A percentile compares a stretch with the other conserved stretches of the same genome.
Evolutionary conservation across 106 monocot species (phyloP).

Genomic region (Hemerocallis citrina): DNA sequence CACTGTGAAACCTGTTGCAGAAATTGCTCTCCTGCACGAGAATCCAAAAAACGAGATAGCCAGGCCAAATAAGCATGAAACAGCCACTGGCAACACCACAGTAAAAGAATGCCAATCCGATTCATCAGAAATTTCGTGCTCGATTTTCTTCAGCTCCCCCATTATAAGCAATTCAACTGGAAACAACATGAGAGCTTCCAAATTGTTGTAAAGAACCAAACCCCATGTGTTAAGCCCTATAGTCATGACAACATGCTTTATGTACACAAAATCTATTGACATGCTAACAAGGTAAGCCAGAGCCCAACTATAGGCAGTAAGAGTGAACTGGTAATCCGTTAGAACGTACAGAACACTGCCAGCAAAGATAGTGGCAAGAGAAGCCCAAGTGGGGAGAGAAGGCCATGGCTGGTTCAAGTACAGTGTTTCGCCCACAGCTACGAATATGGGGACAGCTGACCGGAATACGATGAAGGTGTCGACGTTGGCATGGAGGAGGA

Average conservation of each 20-base stretch:
- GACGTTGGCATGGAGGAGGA: constrained; percentile 35
- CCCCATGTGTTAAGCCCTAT: constrained; percentile 71
- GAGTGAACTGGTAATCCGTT: constrained; percentile 16
- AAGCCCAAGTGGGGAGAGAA: constrained; percentile 31
- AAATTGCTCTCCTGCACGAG: constrained; percentile 48
- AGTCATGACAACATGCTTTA: constrained; percentile 64
- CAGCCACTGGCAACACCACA: constrained; percentile 40
- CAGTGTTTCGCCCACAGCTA: constrained; percentile 47
- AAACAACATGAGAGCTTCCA: constrained; percentile 54
- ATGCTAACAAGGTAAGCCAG: constrained; percentile 55
- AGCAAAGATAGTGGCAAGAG: constrained; percentile 42
- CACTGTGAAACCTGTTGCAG: constrained; percentile 59
- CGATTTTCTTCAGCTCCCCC: constrained; percentile 56
- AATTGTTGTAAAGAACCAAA: constrained; percentile 57
- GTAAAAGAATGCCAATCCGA: constrained; percentile 28
- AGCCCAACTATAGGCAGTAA: constrained; percentile 52
- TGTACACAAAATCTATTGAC: constrained; percentile 70
- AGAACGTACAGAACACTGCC: constrained; percentile 48
- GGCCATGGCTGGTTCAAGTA: constrained; percentile 61
- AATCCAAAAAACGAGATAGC: constrained; percentile 66
- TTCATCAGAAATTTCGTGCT: constrained; percentile 35
- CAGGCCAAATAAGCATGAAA: constrained; percentile 53
- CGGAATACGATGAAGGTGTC: constrained; percentile 32
- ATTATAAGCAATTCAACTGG: constrained; percentile 48
- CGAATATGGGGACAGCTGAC: constrained; percentile 54